A percentile compares a stretch with the other conserved stretches of the same genome.
Conservation (phyloP, 148 eudicot species). For the Fagopyrum tataricum region DNA sequence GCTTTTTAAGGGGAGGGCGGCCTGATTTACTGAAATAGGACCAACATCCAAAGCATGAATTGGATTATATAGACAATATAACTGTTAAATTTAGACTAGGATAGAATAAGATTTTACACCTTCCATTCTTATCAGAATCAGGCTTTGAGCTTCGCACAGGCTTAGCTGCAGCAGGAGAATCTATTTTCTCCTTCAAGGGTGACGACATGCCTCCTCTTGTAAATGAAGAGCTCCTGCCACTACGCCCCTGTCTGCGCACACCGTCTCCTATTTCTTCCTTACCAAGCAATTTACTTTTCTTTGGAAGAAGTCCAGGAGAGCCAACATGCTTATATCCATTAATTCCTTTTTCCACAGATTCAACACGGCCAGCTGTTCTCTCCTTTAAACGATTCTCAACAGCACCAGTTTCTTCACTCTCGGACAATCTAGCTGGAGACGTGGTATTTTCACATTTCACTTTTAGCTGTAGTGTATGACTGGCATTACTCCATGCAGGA, state of each 20-base stretch:
- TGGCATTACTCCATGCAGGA: slow-evolving; percentile 37
- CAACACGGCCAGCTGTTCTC: slow-evolving; percentile 33
- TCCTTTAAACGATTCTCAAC: slow-evolving; percentile 52
- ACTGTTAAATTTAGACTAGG: background rate
- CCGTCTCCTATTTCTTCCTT: slow-evolving; percentile 67
- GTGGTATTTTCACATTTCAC: slow-evolving; percentile 49
- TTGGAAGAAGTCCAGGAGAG: slow-evolving; percentile 36
- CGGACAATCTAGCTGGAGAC: slow-evolving; percentile 69
- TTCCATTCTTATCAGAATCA: slow-evolving; percentile 78
- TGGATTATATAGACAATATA: slow-evolving; percentile 6
- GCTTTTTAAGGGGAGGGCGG: slow-evolving; percentile 72
- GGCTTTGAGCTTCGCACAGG: slow-evolving; percentile 55
- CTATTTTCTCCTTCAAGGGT: slow-evolving; percentile 58
- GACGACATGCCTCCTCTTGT: slow-evolving; percentile 56
- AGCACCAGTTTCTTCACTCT: slow-evolving; percentile 69
- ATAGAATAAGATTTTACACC: slow-evolving; percentile 30
- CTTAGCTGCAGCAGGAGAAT: slow-evolving; percentile 41
- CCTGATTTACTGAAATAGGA: slow-evolving; percentile 66
- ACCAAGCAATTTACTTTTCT: slow-evolving; percentile 50
- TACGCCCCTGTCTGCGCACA: slow-evolving; percentile 67
- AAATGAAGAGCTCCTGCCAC: slow-evolving; percentile 64
- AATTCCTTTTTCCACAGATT: slow-evolving; percentile 43
- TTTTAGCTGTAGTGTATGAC: slow-evolving; percentile 45
- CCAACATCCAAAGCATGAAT: slow-evolving; percentile 14
- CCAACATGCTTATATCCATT: slow-evolving; percentile 41